Conservation (phyloP, 139 green algal species). For the Parachlorella kessleri region DNA sequence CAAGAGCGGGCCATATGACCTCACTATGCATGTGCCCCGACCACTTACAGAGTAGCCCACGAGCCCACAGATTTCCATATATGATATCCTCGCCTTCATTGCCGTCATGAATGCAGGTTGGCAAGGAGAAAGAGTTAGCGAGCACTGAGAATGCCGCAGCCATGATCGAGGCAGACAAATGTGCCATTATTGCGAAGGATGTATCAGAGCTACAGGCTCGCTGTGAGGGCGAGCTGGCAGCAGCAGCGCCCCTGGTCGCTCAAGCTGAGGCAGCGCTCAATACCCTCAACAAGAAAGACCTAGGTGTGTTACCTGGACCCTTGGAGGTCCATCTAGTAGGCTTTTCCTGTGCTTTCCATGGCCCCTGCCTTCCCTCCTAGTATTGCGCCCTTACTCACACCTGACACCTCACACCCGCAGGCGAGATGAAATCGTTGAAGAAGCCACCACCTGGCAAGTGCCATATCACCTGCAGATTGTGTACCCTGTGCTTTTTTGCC, state of each 20-base stretch:
- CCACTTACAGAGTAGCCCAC: too few species aligned
- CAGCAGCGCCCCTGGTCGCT: slow-evolving; percentile 83
- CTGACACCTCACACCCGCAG: slow-evolving; percentile 50
- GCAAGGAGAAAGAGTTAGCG: slow-evolving; percentile 89
- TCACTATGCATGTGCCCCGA: too few species aligned
- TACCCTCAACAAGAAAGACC: slow-evolving; percentile 90
- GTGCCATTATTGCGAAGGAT: slow-evolving; percentile 74
- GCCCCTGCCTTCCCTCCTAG: background rate
- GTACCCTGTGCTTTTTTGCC: too few species aligned
- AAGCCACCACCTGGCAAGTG: slow-evolving; percentile 85
- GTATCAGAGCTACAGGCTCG: slow-evolving; percentile 81
- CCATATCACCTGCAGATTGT: too few species aligned
- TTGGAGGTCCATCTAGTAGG: too few species aligned
- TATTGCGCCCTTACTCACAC: background rate
- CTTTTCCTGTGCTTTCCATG: too few species aligned
- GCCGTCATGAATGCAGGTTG: slow-evolving; percentile 59
- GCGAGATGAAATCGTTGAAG: slow-evolving; percentile 89
- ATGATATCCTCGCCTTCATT: too few species aligned
- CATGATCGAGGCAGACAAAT: slow-evolving; percentile 86
- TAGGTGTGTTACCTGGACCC: too few species aligned
- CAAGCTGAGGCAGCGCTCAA: slow-evolving; percentile 85
- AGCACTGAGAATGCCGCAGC: slow-evolving; percentile 80
- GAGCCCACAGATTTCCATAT: too few species aligned
- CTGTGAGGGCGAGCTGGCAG: slow-evolving; percentile 83
- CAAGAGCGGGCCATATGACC: too few species aligned